These are phyloP conservation scores for Pleoardoris graminearum DNA, from an alignment of 2,329 filamentous ascomycete genomes.

Conservation along the genomic window DNA sequence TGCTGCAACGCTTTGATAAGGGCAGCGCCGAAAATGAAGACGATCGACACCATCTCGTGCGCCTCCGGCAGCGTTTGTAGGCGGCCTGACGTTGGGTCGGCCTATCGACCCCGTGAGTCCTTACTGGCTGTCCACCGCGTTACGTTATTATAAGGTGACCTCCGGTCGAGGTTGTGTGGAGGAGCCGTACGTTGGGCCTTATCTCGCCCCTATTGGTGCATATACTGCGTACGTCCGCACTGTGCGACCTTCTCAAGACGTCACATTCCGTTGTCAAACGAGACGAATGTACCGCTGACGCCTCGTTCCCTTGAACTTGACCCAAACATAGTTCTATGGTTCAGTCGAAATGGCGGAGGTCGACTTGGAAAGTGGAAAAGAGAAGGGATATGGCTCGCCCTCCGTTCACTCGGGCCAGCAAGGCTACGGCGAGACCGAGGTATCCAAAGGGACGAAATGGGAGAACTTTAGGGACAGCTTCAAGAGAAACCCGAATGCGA, in stretches of 20 bases:
- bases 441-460: slow-evolving; percentile 16
- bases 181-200: not conserved
- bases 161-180: not conserved
- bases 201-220: not conserved
- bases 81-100: not conserved
- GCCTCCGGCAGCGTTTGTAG: not conserved
- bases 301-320: not conserved
- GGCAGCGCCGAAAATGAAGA: not conserved
- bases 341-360: slow-evolving; percentile 3
- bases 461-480: slow-evolving; percentile 25
- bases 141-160: not conserved
- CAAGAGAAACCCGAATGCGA: slow-evolving; percentile 27
- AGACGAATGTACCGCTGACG: not conserved
- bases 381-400: slow-evolving; percentile 8
- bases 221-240: not conserved
- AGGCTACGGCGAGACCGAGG: slow-evolving; percentile 20
- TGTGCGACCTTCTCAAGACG: not conserved
- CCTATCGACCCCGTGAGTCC: no score
- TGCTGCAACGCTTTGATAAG: not conserved
- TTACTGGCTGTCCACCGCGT: not conserved
- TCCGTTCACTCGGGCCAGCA: slow-evolving; percentile 11
- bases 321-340: not conserved
- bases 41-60: not conserved
- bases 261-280: not conserved
- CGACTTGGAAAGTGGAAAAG: slow-evolving; percentile 9